These are phyloP conservation scores for Boechera retrofracta DNA, from an alignment of 345 rosid genomes.

Conservation along the genomic window DNA sequence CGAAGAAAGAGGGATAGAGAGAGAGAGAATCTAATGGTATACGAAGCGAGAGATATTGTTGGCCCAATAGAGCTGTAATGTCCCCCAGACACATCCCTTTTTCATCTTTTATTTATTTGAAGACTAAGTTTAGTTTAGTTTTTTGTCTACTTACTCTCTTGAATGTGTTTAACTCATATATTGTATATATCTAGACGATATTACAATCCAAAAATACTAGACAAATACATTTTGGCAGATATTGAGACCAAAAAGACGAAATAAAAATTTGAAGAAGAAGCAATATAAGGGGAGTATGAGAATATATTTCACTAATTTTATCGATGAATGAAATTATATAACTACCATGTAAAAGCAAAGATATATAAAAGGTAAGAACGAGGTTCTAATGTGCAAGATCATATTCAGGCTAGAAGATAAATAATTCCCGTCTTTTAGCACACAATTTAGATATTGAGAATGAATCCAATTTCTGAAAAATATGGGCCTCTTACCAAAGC, in stretches of 20 bases:
- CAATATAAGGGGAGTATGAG: not conserved
- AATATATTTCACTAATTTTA: not conserved
- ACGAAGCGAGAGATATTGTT: slow-evolving; percentile 40
- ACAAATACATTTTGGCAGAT: not conserved
- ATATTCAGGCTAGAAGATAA: not conserved
- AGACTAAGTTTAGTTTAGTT: no score
- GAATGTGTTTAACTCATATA: not conserved
- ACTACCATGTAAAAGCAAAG: not conserved
- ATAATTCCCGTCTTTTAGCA: not conserved
- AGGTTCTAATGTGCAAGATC: not conserved
- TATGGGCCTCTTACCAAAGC: slow-evolving; percentile 26
- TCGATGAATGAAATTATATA: not conserved
- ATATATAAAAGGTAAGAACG: not conserved
- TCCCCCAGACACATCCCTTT: slow-evolving; percentile 1
- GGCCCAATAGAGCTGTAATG: slow-evolving; percentile 40
- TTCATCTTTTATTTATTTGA: not conserved
- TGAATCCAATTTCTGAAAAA: not conserved
- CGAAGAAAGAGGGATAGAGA: not conserved
- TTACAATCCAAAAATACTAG: not conserved
- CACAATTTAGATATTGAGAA: not conserved
- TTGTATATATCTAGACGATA: not conserved
- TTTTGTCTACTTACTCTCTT: not conserved
- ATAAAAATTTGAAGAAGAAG: not conserved
- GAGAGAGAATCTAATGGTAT: slow-evolving; percentile 36
- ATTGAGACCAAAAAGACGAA: no score